Evolutionary conservation across 2,329 filamentous ascomycete species (phyloP), one percentile per base, ranked within the genome.

Genomic region (Hypoxylon sp.): DNA sequence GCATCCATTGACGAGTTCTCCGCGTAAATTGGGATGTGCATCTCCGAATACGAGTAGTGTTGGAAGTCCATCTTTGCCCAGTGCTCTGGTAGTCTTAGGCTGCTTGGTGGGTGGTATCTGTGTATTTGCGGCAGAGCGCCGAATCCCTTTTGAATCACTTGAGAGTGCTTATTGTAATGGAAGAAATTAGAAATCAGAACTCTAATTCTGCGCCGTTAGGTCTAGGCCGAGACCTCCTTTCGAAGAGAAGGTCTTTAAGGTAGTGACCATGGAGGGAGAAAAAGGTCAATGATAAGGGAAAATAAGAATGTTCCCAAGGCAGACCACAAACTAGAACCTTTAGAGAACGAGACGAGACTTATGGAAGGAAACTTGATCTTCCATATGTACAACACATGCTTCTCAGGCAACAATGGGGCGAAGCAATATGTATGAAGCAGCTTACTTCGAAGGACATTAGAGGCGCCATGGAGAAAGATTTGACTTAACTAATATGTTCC

Each of bases 331-430:
- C 52, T 31, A 51, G 51, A 33, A 58, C 17, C 35, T 59, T 44
- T 47, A 60, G 57, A 50, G 60, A 61, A 63, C 39, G 42, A 57
- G 54, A 48, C 47, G 39, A 60, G 62, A 72, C 65, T 68, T 60
- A 66, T 65, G 64, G 48, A 59, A 58, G 46, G 51, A 52, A 50
- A 53, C 39, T 47, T 57, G 68, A 44, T 65, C 33, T 71, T 60
- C 59, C 62, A 64, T 61, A 52, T 44, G 58, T 67, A 52, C 33
- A 63, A 54, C 50, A 60, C 47, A 42, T 59, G 47, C 60, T 65
- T 57, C 31, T 66, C 58, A 70, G 68, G 70, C 59, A 72, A 65
- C 59, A 65, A 67, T 52, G 70, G 54, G 70, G 70, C 70, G 63
- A 62, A 70, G 68, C 53, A 60, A 35, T 35, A 58, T 59, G 47